Percentiles rank a stretch among this genome's conserved stretches.
Conservation (phyloP, 2,329 filamentous ascomycete genomes). For the Aureobasidium pullulans region DNA sequence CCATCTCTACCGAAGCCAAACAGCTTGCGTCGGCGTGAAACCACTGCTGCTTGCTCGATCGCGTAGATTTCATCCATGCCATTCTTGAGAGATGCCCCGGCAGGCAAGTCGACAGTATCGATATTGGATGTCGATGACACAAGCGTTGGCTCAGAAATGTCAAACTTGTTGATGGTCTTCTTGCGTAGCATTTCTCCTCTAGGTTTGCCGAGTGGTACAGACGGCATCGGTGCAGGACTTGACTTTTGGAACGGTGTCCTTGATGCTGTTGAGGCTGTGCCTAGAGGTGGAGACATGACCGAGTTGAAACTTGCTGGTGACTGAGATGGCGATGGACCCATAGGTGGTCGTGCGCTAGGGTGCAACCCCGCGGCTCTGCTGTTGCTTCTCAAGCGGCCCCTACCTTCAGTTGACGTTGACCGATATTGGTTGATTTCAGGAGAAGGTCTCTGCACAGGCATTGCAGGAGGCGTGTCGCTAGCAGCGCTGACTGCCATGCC, state of each 20-base stretch:
- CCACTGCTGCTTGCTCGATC: slow-evolving; percentile 37
- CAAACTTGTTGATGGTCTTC: slow-evolving; percentile 51
- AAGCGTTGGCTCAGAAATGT: slow-evolving; percentile 55
- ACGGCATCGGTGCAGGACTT: neutral
- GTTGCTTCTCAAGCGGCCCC: slow-evolving; percentile 12
- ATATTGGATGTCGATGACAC: slow-evolving; percentile 50
- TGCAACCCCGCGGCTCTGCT: slow-evolving; percentile 9
- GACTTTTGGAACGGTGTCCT: neutral
- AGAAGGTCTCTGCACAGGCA: slow-evolving; percentile 19
- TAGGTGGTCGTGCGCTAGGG: neutral
- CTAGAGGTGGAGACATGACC: slow-evolving; percentile 2
- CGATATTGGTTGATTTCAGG: slow-evolving; percentile 16
- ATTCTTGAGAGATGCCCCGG: slow-evolving; percentile 48
- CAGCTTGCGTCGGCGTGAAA: slow-evolving; percentile 46
- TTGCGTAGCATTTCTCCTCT: slow-evolving; percentile 37
- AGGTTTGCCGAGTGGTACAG: neutral
- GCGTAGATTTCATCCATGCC: slow-evolving; percentile 34
- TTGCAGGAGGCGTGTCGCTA: slow-evolving; percentile 1
- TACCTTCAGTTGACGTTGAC: neutral
- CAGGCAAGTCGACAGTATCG: slow-evolving; percentile 50
- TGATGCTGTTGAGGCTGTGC: neutral
- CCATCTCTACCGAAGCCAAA: slow-evolving; percentile 21
- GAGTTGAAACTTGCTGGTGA: slow-evolving; percentile 1
- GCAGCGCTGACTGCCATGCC: slow-evolving; percentile 30
- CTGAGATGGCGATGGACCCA: neutral